These are phyloP conservation scores for Nicotiana tomentosiformis DNA, from an alignment of 257 asterid species.

Conservation along the genomic window DNA sequence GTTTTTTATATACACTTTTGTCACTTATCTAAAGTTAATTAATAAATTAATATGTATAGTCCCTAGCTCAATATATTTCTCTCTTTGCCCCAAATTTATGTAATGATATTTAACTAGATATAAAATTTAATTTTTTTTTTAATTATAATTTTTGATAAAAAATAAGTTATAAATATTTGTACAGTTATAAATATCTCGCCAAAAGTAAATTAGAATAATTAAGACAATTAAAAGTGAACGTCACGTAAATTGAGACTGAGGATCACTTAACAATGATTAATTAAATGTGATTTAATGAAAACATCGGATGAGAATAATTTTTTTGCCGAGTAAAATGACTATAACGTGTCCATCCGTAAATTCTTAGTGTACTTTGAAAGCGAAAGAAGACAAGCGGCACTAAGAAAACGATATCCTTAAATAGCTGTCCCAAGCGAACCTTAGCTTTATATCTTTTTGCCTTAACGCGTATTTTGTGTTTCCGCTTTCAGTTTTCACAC, in stretches of 20 bases:
- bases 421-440: not conserved
- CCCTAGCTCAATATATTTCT: not conserved
- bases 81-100: too few species aligned
- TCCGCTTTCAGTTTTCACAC: conserved; percentile 8
- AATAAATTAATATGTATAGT: not conserved
- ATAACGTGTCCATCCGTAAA: not conserved
- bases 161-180: too few species aligned
- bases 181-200: too few species aligned
- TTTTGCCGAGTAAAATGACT: not conserved
- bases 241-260: too few species aligned
- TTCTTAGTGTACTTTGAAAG: not conserved
- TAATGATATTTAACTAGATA: too few species aligned
- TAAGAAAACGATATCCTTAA: not conserved
- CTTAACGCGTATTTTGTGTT: not conserved
- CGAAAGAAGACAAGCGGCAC: not conserved
- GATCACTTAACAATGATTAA: not conserved
- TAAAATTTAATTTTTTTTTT: too few species aligned
- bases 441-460: not conserved
- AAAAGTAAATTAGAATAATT: too few species aligned
- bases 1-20: not conserved
- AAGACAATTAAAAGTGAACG: too few species aligned
- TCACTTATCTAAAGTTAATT: not conserved
- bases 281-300: not conserved
- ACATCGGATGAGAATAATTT: not conserved
- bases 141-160: too few species aligned